A percentile compares a stretch with the other conserved stretches of the same genome.
These are phyloP conservation scores for Trypanosoma mega DNA, from an alignment of 208 protist species.

Conservation along the genomic window DNA sequence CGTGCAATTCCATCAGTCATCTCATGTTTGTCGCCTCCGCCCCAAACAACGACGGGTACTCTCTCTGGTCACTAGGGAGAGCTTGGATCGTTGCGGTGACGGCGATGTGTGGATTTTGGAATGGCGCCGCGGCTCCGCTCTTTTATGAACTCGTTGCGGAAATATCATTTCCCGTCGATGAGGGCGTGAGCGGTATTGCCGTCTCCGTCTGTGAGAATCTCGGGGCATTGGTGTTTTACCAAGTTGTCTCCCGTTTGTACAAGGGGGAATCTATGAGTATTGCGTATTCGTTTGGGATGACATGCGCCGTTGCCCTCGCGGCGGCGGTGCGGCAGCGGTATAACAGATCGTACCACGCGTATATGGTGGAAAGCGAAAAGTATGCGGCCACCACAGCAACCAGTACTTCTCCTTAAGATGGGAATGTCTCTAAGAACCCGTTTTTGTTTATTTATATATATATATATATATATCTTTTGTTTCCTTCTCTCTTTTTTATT, in stretches of 20 bases:
- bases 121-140: conserved; percentile 81
- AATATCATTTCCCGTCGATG: conserved; percentile 85
- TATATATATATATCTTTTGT: too few species aligned
- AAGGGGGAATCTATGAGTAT: conserved; percentile 73
- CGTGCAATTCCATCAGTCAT: conserved; percentile 74
- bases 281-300: conserved; percentile 85
- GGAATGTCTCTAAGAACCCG: neutral
- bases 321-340: conserved; percentile 78
- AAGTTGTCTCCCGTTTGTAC: conserved; percentile 74
- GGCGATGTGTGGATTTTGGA: conserved; percentile 82
- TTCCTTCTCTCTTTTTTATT: conserved; percentile 2
- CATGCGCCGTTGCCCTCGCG: conserved; percentile 61
- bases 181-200: conserved; percentile 80
- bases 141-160: conserved; percentile 87
- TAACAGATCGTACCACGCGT: conserved; percentile 48
- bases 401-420: too few species aligned
- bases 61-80: conserved; percentile 62
- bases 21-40: conserved; percentile 80
- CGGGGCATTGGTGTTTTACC: conserved; percentile 79
- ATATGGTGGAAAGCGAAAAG: conserved; percentile 14
- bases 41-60: conserved; percentile 74
- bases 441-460: neutral
- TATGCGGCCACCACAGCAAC: conserved; percentile 7
- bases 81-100: conserved; percentile 72
- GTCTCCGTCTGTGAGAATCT: conserved; percentile 84